Evolutionary conservation across 176 grass and related monocot species (phyloP).

Genomic region (Guadua angustifolia): DNA sequence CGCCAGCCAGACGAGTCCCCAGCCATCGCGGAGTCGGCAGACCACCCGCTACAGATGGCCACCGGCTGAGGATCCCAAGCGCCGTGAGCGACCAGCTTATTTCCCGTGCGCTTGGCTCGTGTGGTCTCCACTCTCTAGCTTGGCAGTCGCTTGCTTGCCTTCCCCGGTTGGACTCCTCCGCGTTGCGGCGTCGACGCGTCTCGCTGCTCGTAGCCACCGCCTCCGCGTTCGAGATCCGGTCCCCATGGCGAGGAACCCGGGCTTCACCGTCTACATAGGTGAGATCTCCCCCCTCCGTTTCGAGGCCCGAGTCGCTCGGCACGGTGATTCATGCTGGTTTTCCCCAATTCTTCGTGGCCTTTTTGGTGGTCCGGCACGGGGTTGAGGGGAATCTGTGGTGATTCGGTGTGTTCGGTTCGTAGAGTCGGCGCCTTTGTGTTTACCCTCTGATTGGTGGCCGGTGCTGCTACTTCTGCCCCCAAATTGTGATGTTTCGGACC

Average conservation of each 20-base stretch:
- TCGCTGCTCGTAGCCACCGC: background rate
- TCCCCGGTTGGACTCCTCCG: slow-evolving; percentile 12
- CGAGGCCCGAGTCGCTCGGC: background rate
- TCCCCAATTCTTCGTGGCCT: background rate
- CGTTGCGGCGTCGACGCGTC: slow-evolving; percentile 34
- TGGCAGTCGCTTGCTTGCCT: background rate
- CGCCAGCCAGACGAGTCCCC: background rate
- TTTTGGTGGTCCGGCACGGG: background rate
- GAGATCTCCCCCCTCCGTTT: slow-evolving; percentile 23
- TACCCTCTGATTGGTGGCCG: background rate
- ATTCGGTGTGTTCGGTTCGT: background rate
- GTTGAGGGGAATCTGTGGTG: background rate
- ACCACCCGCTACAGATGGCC: background rate
- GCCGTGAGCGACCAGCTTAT: background rate
- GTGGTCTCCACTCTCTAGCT: slow-evolving; percentile 10
- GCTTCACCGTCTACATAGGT: slow-evolving; percentile 82
- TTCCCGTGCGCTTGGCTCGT: slow-evolving; percentile 2
- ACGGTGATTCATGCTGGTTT: background rate
- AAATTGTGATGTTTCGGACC: background rate
- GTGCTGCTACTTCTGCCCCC: background rate
- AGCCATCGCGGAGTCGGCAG: slow-evolving; percentile 34
- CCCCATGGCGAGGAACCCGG: slow-evolving; percentile 71
- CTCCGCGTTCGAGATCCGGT: slow-evolving; percentile 35
- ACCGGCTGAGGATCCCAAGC: background rate
- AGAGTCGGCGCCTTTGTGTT: background rate